These are phyloP conservation scores for Coccomyxa subellipsoidea DNA, from an alignment of 163 green algal species.

Conservation along the genomic window DNA sequence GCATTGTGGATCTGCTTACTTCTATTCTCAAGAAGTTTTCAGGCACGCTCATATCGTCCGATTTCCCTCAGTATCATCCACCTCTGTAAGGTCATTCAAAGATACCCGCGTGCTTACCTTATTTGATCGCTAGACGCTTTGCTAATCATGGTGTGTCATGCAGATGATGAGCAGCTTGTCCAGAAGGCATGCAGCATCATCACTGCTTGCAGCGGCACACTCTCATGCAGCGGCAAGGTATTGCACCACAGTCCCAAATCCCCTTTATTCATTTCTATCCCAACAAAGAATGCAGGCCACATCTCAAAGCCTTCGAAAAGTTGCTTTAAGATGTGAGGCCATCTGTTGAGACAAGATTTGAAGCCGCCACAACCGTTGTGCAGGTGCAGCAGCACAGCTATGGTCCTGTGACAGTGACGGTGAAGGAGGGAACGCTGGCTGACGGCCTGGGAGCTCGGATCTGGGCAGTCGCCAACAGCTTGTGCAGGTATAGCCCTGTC, in stretches of 20 bases:
- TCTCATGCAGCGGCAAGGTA: constrained; percentile 17
- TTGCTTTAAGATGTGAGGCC: too few species aligned
- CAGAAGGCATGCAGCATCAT: constrained; percentile 25
- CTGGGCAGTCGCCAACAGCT: constrained; percentile 46
- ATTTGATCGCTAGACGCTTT: too few species aligned
- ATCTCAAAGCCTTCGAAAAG: too few species aligned
- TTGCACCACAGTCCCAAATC: not conserved
- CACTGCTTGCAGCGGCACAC: constrained; percentile 34
- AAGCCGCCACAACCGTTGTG: too few species aligned
- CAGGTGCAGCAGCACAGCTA: constrained; percentile 57
- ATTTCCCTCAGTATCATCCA: not conserved
- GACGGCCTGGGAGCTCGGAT: constrained; percentile 82
- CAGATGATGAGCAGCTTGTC: constrained; percentile 35
- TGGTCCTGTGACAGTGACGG: constrained; percentile 31
- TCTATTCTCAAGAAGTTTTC: constrained; percentile 14
- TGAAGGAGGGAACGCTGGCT: constrained; percentile 72
- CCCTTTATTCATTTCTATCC: not conserved
- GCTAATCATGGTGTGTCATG: too few species aligned
- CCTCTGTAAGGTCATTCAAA: too few species aligned
- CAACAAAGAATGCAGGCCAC: too few species aligned
- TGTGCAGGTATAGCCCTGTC: not conserved
- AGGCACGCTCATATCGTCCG: not conserved
- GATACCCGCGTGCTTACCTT: too few species aligned
- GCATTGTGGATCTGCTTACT: constrained; percentile 32
- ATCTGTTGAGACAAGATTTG: too few species aligned